A percentile compares a stretch with the other conserved stretches of the same genome.
These are phyloP conservation scores for Colletotrichum magnum DNA, from an alignment of 2,329 filamentous ascomycete genomes.

Conservation along the genomic window DNA sequence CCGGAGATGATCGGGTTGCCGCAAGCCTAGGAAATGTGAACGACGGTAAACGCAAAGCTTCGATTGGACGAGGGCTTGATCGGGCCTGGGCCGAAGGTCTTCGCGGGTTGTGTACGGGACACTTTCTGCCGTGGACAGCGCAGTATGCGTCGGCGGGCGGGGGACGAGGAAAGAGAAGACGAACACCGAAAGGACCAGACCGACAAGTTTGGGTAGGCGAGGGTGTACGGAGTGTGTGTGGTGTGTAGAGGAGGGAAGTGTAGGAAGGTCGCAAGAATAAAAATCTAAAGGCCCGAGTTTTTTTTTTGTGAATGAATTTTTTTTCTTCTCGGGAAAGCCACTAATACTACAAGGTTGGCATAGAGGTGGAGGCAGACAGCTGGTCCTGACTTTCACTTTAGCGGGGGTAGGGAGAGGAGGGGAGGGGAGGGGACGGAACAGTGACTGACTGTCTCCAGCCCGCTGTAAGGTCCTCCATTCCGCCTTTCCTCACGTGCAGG, in stretches of 20 bases:
- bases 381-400: constrained; percentile 39
- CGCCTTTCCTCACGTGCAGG: too few species aligned
- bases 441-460: constrained; percentile 1
- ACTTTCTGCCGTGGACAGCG: constrained; percentile 13
- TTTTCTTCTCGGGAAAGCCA: constrained; percentile 39
- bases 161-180: constrained; percentile 25
- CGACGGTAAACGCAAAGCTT: constrained; percentile 39
- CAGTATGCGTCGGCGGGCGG: constrained; percentile 7
- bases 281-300: constrained; percentile 40
- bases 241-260: constrained; percentile 31
- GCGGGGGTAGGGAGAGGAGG: constrained; percentile 27
- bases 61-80: constrained; percentile 36
- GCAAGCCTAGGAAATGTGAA: constrained; percentile 40
- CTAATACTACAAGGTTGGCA: constrained; percentile 38
- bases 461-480: too few species aligned
- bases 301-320: constrained; percentile 43
- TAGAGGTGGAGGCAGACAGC: constrained; percentile 37
- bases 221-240: constrained; percentile 18
- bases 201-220: constrained; percentile 31
- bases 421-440: background rate
- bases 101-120: constrained; percentile 29
- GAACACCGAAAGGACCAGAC: constrained; percentile 20
- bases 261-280: constrained; percentile 39
- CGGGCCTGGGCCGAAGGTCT: constrained; percentile 20
- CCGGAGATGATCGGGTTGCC: constrained; percentile 34